Evolutionary conservation across 768 basidiomycete species (phyloP).

Genomic region (Boletus barrowsii): DNA sequence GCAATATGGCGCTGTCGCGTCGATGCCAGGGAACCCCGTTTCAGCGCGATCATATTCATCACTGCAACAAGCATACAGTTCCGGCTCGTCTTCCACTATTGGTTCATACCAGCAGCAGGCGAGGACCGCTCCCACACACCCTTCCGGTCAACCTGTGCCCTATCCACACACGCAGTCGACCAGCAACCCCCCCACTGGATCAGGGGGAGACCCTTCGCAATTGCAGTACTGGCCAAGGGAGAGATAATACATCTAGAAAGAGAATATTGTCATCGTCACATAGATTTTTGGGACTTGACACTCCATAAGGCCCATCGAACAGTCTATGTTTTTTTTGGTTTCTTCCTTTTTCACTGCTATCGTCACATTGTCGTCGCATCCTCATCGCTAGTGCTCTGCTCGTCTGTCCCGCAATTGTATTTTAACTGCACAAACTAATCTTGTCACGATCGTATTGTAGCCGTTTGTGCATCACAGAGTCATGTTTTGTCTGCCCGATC

Average conservation of each 20-base stretch:
- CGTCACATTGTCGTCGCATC: slow-evolving; percentile 10
- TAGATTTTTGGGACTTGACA: slow-evolving; percentile 19
- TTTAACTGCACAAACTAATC: slow-evolving; percentile 7
- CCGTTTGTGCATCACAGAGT: slow-evolving; percentile 20
- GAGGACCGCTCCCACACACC: slow-evolving; percentile 15
- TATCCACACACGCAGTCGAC: slow-evolving; percentile 27
- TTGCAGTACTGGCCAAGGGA: slow-evolving; percentile 27
- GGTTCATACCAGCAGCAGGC: slow-evolving; percentile 27
- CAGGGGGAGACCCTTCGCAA: slow-evolving; percentile 27
- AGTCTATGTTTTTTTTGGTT: not conserved
- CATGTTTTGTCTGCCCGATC: slow-evolving; percentile 6
- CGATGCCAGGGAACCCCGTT: slow-evolving; percentile 21
- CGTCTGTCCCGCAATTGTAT: slow-evolving; percentile 18
- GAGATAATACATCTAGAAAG: slow-evolving; percentile 11
- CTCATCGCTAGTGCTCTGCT: slow-evolving; percentile 6
- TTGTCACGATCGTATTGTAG: slow-evolving; percentile 8
- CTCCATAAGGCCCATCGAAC: slow-evolving; percentile 3
- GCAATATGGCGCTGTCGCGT: slow-evolving; percentile 27
- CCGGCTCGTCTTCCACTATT: slow-evolving; percentile 13
- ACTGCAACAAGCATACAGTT: slow-evolving; percentile 26
- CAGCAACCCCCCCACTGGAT: slow-evolving; percentile 26
- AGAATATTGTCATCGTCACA: not conserved
- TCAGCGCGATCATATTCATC: slow-evolving; percentile 27
- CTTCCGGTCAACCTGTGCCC: slow-evolving; percentile 24
- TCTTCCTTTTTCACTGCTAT: slow-evolving; percentile 1